Percentiles rank a stretch among this genome's conserved stretches.
Evolutionary conservation across 345 rosid species (phyloP).

Genomic region (Eucalyptus victrix): DNA sequence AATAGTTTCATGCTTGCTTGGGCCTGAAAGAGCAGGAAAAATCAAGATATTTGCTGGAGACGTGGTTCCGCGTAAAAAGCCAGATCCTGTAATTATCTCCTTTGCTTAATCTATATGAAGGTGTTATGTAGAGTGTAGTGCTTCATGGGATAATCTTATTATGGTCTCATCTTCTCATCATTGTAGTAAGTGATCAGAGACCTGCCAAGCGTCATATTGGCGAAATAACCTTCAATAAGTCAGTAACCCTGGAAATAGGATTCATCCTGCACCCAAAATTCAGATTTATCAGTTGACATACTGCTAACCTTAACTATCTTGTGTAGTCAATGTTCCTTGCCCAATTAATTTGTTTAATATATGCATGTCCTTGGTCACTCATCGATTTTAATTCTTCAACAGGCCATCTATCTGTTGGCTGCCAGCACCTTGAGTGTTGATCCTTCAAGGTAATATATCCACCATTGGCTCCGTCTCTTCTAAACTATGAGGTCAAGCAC

Average conservation of each 20-base stretch:
- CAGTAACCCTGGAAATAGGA: background rate
- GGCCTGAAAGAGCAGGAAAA: conserved; percentile 78
- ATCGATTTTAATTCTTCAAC: conserved; percentile 1
- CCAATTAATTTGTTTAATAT: background rate
- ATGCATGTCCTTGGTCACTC: background rate
- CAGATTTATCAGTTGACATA: background rate
- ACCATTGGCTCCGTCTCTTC: background rate
- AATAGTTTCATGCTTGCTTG: conserved; percentile 80
- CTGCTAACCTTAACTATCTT: background rate
- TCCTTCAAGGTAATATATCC: conserved; percentile 50
- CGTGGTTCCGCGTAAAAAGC: conserved; percentile 83
- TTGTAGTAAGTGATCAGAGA: background rate
- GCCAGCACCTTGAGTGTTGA: conserved; percentile 85
- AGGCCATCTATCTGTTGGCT: conserved; percentile 86
- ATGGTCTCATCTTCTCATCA: background rate
- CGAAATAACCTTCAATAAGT: background rate
- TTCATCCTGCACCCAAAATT: background rate
- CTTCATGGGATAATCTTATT: background rate
- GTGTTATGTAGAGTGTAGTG: background rate
- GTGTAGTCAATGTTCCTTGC: background rate
- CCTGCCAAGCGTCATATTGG: background rate
- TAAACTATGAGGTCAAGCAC: background rate
- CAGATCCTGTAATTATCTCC: conserved; percentile 53
- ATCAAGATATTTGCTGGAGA: conserved; percentile 94
- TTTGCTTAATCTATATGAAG: background rate